Evolutionary conservation across 306 rosid genomes (phyloP).

Genomic region (Luffa aegyptiaca): DNA sequence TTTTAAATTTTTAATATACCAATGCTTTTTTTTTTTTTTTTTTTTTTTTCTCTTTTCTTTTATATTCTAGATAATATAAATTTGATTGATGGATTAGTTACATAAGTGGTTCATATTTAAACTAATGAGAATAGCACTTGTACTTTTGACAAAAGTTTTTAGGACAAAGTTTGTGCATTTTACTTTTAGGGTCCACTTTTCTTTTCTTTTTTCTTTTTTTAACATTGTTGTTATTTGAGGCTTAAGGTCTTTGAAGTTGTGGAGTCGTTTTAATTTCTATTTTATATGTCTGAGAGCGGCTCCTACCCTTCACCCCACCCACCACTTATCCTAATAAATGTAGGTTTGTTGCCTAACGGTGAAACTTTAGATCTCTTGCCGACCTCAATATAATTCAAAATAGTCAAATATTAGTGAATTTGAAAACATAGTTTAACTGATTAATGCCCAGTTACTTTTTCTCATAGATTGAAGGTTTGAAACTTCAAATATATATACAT

Average conservation of each 20-base stretch:
- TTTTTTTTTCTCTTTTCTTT: no score
- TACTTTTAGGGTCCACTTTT: not conserved
- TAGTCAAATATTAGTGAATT: no score
- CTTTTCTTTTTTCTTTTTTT: not conserved
- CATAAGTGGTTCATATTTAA: not conserved
- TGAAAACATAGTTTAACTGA: no score
- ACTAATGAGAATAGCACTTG: not conserved
- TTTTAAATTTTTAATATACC: not conserved
- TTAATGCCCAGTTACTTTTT: no score
- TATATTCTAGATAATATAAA: not conserved
- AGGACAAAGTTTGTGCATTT: not conserved
- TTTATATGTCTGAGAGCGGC: no score
- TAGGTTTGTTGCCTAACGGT: no score
- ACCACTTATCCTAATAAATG: not conserved
- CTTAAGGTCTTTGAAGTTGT: no score
- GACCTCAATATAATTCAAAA: no score
- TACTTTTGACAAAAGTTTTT: not conserved
- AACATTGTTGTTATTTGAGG: no score
- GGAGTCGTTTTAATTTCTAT: no score
- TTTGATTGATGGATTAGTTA: slow-evolving; percentile 1
- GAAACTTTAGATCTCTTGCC: not conserved
- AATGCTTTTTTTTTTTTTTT: not conserved
- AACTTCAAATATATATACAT: no score
- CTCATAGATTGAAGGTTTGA: no score
- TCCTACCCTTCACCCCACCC: not conserved